Percentiles rank a stretch among this genome's conserved stretches.
These are phyloP conservation scores for Talaromyces sp. DNA, from an alignment of 2,329 filamentous ascomycete genomes.

Conservation along the genomic window DNA sequence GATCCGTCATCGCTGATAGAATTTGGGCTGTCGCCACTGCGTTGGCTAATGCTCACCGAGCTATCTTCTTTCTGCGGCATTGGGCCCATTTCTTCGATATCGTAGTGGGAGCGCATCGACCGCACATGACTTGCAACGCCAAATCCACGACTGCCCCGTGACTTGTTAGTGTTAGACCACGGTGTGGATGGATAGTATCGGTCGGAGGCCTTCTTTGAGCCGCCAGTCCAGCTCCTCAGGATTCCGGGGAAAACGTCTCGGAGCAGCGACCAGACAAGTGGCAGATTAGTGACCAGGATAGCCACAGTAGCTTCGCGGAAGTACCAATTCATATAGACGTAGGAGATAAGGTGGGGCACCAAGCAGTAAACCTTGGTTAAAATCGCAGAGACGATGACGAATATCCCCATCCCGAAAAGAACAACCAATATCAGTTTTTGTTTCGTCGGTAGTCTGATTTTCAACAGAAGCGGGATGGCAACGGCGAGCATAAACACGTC, in stretches of 20 bases:
- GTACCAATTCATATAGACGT: slow-evolving; percentile 46
- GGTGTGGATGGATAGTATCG: slow-evolving; percentile 21
- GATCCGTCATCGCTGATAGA: slow-evolving; percentile 32
- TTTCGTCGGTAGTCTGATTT: slow-evolving; percentile 36
- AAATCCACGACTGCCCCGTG: slow-evolving; percentile 18
- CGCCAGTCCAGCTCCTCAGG: slow-evolving; percentile 37
- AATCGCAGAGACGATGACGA: slow-evolving; percentile 47
- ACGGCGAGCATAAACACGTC: slow-evolving; percentile 41
- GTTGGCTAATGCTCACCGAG: slow-evolving; percentile 22
- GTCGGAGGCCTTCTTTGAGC: slow-evolving; percentile 27
- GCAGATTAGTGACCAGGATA: slow-evolving; percentile 48
- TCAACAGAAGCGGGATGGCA: slow-evolving; percentile 39
- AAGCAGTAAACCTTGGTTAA: slow-evolving; percentile 48
- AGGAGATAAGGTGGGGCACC: slow-evolving; percentile 36
- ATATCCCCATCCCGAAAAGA: slow-evolving; percentile 43
- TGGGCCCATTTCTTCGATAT: slow-evolving; percentile 25
- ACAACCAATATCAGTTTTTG: slow-evolving; percentile 40
- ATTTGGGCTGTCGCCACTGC: slow-evolving; percentile 22
- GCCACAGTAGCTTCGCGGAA: slow-evolving; percentile 43
- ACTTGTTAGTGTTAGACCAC: slow-evolving; percentile 21
- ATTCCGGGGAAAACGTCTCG: slow-evolving; percentile 43
- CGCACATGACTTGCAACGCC: slow-evolving; percentile 24
- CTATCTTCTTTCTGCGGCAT: slow-evolving; percentile 25
- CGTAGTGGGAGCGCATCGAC: slow-evolving; percentile 19
- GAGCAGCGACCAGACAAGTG: slow-evolving; percentile 49